These are phyloP conservation scores for Stromatinia cepivora DNA, from an alignment of 2,329 filamentous ascomycete genomes.

Conservation along the genomic window DNA sequence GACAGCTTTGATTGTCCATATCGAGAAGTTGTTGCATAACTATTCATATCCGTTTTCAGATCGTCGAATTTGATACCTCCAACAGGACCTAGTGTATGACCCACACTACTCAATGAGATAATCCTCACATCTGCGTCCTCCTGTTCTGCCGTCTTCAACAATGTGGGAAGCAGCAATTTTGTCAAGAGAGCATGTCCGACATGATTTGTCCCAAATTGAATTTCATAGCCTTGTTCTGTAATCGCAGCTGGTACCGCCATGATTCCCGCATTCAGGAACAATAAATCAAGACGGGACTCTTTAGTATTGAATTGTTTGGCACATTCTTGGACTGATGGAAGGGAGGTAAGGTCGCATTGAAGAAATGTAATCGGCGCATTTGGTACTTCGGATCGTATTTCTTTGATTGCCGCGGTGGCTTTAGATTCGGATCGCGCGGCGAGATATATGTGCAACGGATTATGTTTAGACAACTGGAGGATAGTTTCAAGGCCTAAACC, in stretches of 20 bases:
- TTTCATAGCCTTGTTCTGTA: conserved; percentile 50
- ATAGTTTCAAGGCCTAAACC: conserved; percentile 50
- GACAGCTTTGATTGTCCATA: conserved; percentile 53
- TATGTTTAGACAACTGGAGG: conserved; percentile 45
- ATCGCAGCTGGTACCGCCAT: conserved; percentile 44
- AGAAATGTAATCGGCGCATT: conserved; percentile 22
- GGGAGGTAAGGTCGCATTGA: conserved; percentile 46
- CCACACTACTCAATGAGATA: conserved; percentile 19
- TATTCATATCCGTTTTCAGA: conserved; percentile 22
- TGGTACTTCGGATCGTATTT: conserved; percentile 40
- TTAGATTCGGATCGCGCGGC: conserved; percentile 43
- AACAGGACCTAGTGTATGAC: conserved; percentile 1
- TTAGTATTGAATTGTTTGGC: conserved; percentile 43
- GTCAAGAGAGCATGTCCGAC: conserved; percentile 49
- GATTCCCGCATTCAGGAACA: conserved; percentile 50
- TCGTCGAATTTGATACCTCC: conserved; percentile 39
- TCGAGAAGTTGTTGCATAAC: conserved; percentile 26
- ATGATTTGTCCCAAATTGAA: conserved; percentile 52
- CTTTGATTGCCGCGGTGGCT: conserved; percentile 43
- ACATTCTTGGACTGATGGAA: conserved; percentile 47
- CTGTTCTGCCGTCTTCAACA: conserved; percentile 36
- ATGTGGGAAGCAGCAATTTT: conserved; percentile 42
- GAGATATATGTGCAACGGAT: conserved; percentile 44
- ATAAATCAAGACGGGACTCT: conserved; percentile 46
- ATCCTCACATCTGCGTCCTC: conserved; percentile 29